These are phyloP conservation scores for Turnera subulata DNA, from an alignment of 345 rosid species.

Conservation along the genomic window DNA sequence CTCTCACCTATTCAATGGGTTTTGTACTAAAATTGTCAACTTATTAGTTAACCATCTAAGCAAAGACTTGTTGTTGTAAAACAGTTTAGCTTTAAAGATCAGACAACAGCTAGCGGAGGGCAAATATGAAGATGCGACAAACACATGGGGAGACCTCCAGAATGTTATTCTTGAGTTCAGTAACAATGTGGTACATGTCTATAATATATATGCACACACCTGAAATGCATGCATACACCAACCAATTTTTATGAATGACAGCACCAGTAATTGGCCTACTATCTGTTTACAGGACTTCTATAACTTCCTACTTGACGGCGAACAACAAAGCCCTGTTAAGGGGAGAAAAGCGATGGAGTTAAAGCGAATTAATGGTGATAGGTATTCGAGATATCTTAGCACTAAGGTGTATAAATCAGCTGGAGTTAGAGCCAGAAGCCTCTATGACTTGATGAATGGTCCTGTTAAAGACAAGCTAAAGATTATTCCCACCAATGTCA, in stretches of 20 bases:
- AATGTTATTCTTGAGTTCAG: conserved; percentile 13
- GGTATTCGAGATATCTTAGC: conserved; percentile 8
- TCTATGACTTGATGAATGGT: conserved; percentile 25
- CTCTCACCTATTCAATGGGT: not conserved
- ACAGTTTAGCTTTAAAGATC: conserved; percentile 29
- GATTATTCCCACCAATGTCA: conserved; percentile 34
- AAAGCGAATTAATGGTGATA: not conserved
- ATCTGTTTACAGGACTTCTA: conserved; percentile 26
- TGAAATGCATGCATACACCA: too few relatives aligned
- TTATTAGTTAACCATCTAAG: not conserved
- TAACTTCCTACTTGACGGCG: conserved; percentile 27
- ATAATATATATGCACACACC: not conserved
- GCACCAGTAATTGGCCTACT: not conserved
- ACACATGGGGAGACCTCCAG: conserved; percentile 26
- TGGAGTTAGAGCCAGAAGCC: not conserved
- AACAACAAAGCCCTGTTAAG: not conserved
- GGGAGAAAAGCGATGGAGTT: not conserved
- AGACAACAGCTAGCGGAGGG: conserved; percentile 33
- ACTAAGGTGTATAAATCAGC: not conserved
- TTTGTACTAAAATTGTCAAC: not conserved
- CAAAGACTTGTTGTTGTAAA: not conserved
- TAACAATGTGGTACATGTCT: conserved; percentile 28
- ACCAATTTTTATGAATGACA: not conserved
- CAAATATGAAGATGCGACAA: conserved; percentile 23
- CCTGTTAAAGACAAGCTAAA: conserved; percentile 29